Percentiles rank a stretch among this genome's conserved stretches.
These are phyloP conservation scores for Nephromyces sp. DNA, from an alignment of 169 alveolate species.

Conservation along the genomic window DNA sequence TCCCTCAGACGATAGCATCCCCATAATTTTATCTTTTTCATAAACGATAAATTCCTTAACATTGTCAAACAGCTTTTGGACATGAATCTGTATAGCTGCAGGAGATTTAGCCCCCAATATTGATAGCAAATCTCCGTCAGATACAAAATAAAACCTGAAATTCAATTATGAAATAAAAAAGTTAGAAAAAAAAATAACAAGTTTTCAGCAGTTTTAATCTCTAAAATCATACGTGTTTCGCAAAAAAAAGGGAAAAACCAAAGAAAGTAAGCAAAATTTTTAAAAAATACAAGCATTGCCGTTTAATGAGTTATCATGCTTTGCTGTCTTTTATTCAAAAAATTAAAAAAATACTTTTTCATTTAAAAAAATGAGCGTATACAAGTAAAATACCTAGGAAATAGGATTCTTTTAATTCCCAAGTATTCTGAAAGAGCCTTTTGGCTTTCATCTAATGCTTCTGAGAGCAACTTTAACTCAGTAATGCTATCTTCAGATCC, in stretches of 20 bases:
- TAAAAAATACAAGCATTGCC: no score
- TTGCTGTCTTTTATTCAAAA: no score
- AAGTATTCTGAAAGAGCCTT: constrained; percentile 75
- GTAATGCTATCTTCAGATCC: constrained; percentile 71
- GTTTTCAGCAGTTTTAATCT: no score
- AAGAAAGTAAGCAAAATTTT: no score
- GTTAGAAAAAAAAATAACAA: no score
- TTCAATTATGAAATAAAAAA: no score
- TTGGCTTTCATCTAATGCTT: constrained; percentile 76
- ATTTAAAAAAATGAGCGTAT: no score
- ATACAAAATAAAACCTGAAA: constrained; percentile 81
- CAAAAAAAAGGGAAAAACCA: no score
- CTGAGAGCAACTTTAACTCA: constrained; percentile 67
- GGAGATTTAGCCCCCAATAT: constrained; percentile 82
- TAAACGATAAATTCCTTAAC: constrained; percentile 69
- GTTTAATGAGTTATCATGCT: no score
- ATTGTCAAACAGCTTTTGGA: constrained; percentile 85
- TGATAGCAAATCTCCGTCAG: constrained; percentile 84
- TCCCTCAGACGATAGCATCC: background rate
- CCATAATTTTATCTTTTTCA: constrained; percentile 46
- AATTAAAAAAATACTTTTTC: no score
- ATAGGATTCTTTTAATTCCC: constrained; percentile 76
- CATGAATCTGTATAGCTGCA: constrained; percentile 76
- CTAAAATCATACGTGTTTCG: no score
- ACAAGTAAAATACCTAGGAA: no score